Evolutionary conservation across 805 yeast species (phyloP).

Genomic region (Candida orba): DNA sequence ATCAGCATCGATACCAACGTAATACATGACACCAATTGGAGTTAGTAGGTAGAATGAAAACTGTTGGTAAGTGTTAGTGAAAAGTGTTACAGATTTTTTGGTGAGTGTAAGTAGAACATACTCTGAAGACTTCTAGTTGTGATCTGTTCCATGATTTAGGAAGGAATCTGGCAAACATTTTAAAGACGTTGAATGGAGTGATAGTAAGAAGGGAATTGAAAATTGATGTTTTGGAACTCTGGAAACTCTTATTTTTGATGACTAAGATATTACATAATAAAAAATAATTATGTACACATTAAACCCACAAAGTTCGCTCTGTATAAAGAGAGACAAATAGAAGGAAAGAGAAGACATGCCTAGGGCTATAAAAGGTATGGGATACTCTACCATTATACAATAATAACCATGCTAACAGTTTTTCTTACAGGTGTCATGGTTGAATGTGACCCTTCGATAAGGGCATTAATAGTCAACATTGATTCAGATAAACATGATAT

Average conservation of each 20-base stretch:
- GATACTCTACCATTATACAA: too few relatives aligned
- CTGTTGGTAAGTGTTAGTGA: slow-evolving; percentile 23
- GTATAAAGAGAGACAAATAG: too few relatives aligned
- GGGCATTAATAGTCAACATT: slow-evolving; percentile 76
- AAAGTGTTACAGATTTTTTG: too few relatives aligned
- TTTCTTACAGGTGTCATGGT: slow-evolving; percentile 33
- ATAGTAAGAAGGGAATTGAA: too few relatives aligned
- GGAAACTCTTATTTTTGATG: too few relatives aligned
- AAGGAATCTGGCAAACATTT: not conserved
- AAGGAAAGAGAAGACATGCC: not conserved
- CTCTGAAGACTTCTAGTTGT: slow-evolving; percentile 11
- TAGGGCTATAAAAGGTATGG: not conserved
- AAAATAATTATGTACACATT: too few relatives aligned
- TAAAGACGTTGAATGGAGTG: not conserved
- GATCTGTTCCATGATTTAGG: slow-evolving; percentile 7
- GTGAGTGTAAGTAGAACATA: not conserved
- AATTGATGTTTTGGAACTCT: too few relatives aligned
- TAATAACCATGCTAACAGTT: slow-evolving; percentile 16
- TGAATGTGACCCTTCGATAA: slow-evolving; percentile 85
- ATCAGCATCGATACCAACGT: slow-evolving; percentile 87
- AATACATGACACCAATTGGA: slow-evolving; percentile 90
- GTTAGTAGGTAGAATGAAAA: slow-evolving; percentile 79
- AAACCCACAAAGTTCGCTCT: too few relatives aligned
- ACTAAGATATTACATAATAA: too few relatives aligned
- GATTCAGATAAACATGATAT: slow-evolving; percentile 75